A percentile compares a stretch with the other conserved stretches of the same genome.
Conservation (phyloP, 805 yeast genomes). For the Candida ulmi region DNA sequence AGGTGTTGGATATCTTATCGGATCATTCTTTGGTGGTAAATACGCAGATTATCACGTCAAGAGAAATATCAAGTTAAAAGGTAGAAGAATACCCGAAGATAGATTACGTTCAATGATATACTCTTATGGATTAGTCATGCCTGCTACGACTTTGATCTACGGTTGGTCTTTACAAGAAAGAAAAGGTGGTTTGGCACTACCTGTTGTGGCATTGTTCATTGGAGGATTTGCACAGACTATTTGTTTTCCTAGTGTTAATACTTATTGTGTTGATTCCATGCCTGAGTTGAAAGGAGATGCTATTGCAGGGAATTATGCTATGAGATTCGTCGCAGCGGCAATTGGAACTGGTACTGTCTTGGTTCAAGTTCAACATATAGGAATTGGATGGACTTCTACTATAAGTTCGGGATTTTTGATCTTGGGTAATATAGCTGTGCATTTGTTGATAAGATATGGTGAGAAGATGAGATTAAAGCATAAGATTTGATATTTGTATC, state of each 20-base stretch:
- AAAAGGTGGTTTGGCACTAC: conserved; percentile 51
- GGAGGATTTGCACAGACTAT: conserved; percentile 47
- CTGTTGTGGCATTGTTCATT: conserved; percentile 42
- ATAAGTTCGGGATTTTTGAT: conserved; percentile 39
- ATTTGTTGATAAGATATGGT: conserved; percentile 34
- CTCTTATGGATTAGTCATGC: conserved; percentile 39
- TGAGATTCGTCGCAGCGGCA: conserved; percentile 46
- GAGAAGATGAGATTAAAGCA: conserved; percentile 26
- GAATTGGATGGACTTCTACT: conserved; percentile 53
- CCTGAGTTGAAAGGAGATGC: conserved; percentile 52
- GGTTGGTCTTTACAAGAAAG: conserved; percentile 48
- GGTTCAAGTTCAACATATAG: conserved; percentile 39
- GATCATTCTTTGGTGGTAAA: conserved; percentile 47
- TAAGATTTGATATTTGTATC: too few species aligned
- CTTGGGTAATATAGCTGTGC: conserved; percentile 30
- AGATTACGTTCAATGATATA: conserved; percentile 36
- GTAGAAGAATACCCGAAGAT: conserved; percentile 46
- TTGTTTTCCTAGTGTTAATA: conserved; percentile 46
- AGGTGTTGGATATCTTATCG: conserved; percentile 46
- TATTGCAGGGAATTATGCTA: conserved; percentile 47
- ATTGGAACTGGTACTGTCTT: conserved; percentile 46
- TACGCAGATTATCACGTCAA: conserved; percentile 45
- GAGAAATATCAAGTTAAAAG: conserved; percentile 34
- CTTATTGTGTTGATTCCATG: conserved; percentile 55
- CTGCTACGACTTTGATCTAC: conserved; percentile 40